A percentile compares a stretch with the other conserved stretches of the same genome.
Conservation (phyloP, 805 yeast species). For the Cyberlindnera euphorbiae region DNA sequence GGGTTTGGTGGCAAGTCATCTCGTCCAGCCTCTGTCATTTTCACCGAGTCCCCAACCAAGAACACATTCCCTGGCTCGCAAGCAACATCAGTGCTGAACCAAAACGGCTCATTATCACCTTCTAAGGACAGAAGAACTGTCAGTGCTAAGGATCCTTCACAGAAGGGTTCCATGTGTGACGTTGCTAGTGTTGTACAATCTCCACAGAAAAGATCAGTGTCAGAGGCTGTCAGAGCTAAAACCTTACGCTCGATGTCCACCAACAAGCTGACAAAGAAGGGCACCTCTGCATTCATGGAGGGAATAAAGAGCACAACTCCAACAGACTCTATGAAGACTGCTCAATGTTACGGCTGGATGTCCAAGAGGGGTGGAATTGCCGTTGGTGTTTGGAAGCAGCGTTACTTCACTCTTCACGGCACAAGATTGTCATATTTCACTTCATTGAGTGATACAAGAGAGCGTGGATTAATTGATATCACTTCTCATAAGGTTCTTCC, state of each 20-base stretch:
- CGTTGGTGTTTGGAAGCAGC: constrained; percentile 86
- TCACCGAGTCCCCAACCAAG: constrained; percentile 14
- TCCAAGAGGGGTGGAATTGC: constrained; percentile 82
- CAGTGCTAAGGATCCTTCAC: constrained; percentile 39
- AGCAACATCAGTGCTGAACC: constrained; percentile 15
- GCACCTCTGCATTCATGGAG: constrained; percentile 79
- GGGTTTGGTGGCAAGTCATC: constrained; percentile 9
- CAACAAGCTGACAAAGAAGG: constrained; percentile 49
- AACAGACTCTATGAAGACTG: constrained; percentile 67
- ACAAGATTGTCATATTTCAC: constrained; percentile 88
- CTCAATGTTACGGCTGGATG: constrained; percentile 93
- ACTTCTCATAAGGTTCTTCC: constrained; percentile 92
- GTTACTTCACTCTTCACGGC: constrained; percentile 83
- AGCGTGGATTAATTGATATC: constrained; percentile 90
- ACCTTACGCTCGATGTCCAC: constrained; percentile 50
- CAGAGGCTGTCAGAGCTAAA: constrained; percentile 48
- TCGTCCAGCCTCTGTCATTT: constrained; percentile 15
- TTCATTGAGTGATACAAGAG: constrained; percentile 71
- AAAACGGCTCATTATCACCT: constrained; percentile 14
- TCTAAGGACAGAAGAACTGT: constrained; percentile 43
- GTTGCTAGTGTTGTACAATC: constrained; percentile 12
- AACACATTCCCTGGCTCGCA: constrained; percentile 7
- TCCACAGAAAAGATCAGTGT: constrained; percentile 37
- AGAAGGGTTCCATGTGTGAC: neutral
- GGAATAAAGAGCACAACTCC: constrained; percentile 79